Evolutionary conservation across 2,329 filamentous ascomycete species (phyloP).

Genomic region (Beauveria sp.): DNA sequence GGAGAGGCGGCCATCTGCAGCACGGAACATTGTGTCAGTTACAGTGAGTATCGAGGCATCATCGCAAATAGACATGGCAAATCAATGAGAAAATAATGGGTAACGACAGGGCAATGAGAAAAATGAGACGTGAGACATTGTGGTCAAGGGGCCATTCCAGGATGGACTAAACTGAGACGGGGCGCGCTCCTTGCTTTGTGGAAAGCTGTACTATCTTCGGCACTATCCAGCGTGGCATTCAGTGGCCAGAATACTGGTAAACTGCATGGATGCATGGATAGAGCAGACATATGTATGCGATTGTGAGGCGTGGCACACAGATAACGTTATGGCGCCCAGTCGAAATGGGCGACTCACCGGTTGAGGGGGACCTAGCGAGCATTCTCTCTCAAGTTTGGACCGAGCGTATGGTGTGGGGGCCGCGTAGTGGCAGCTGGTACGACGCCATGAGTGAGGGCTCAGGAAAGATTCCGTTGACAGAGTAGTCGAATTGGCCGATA

Average conservation of each 20-base stretch:
- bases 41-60: neutral
- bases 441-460: no score
- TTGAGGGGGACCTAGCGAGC: no score
- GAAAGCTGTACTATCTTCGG: neutral
- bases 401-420: neutral
- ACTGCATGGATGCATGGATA: neutral
- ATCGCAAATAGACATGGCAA: neutral
- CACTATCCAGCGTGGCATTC: neutral
- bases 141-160: constrained; percentile 3
- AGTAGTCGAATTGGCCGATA: neutral
- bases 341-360: neutral
- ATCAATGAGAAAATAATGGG: neutral
- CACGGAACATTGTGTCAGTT: neutral
- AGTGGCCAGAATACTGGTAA: neutral
- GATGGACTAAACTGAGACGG: neutral
- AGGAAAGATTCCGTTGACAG: neutral
- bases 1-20: neutral
- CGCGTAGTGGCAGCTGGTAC: neutral
- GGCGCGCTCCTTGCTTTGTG: neutral
- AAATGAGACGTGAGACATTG: constrained; percentile 6
- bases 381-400: neutral
- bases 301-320: neutral
- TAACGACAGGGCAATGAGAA: neutral
- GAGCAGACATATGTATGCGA: neutral
- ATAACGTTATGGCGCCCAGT: neutral